phyloP scores from a whole-genome alignment of 768 basidiomycete species.

The Boletus insuetus region DNA sequence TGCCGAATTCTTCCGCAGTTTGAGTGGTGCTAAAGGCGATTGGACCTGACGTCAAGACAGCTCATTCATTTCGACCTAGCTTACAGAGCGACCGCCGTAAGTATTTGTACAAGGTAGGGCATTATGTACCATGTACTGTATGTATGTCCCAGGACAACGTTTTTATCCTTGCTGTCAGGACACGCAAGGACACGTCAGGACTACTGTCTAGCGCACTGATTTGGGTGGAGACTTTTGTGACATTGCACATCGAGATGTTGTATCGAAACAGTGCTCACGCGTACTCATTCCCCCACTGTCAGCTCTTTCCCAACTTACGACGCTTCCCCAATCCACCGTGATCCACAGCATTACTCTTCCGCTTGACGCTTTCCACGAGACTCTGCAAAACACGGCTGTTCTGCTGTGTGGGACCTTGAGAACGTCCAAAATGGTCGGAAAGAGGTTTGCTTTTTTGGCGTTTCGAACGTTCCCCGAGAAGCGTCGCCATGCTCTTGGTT shows the following conservation, averaged over 20 bases:
- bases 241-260: neutral
- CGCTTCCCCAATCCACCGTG: conserved; percentile 38
- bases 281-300: neutral
- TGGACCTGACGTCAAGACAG: conserved; percentile 13
- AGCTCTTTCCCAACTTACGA: conserved; percentile 29
- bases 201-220: no score
- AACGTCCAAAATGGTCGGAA: neutral
- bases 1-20: conserved; percentile 84
- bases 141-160: no score
- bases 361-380: conserved; percentile 85
- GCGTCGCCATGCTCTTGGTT: conserved; percentile 84
- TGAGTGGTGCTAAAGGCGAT: conserved; percentile 43
- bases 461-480: conserved; percentile 81
- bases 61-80: no score
- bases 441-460: conserved; percentile 43
- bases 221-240: no score
- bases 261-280: neutral
- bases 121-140: no score
- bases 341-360: conserved; percentile 52
- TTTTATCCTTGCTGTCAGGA: no score
- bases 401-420: conserved; percentile 1
- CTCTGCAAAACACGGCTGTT: conserved; percentile 46
- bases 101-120: no score
- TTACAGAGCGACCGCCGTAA: no score
- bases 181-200: no score